Base-by-base conservation (phyloP, 805 yeast species). In the Metschnikowia santaceciliae region DNA sequence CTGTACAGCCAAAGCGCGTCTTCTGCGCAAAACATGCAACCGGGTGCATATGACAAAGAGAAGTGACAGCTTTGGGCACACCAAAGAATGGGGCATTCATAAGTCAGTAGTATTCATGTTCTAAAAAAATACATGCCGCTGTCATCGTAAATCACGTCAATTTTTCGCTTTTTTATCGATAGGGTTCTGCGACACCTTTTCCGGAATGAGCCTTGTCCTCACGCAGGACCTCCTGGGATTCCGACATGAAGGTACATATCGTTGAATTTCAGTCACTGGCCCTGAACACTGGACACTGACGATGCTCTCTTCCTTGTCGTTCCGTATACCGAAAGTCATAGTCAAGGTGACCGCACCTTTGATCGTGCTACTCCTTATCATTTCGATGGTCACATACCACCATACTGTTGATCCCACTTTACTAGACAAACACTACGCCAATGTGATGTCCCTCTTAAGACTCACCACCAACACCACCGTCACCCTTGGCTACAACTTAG, bases 281-380 rank as follows among this genome's bases (percentile, higher is more conserved):
- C 17, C 23, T 14, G 36, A 42, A 20, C 22, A 32, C 46, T 13
- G 38, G n/a, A 42, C 8, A 13, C 32, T 20, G 46, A 33, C 39
- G n/a, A 56, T 56, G 59, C 11, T 49, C 6, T 50, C 54, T 26
- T 35, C 52, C 33, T 45, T 46, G 11, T 49, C 55, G 38, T 26
- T 49, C 47, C 43, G 51, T 23, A 26, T 52, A 10, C 58, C 58
- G 10, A 50, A 49, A 37, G 2, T 41, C 26, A 30, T 50, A 35
- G 42, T 22, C 22, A 52, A 48, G 40, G 46, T 49, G 34, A 4
- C 51, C 1, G 11, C 53, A 33, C 57, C 58, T 3, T 32, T 53
- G 22, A 33, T 41, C 34, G 34, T 50, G 15, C 35, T 45, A 11
- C 5, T 47, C 6, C n/a, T 41, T 0, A 15, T 55, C 10, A 32